phyloP scores from a whole-genome alignment of 805 yeast species.

The Candida maris region DNA sequence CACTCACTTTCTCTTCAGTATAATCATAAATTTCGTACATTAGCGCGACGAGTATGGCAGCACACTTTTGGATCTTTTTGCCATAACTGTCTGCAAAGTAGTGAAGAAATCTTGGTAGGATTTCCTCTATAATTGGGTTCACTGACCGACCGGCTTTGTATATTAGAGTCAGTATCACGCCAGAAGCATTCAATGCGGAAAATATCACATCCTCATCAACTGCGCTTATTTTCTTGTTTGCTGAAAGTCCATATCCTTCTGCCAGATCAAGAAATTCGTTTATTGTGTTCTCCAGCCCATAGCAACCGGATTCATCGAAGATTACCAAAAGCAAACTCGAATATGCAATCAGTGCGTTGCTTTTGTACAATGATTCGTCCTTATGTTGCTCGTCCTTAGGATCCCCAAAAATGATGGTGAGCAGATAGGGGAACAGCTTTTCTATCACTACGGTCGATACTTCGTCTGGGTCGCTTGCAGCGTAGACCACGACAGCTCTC shows the following conservation, averaged over 20 bases:
- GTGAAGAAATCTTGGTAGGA: conserved; percentile 37
- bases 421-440: conserved; percentile 27
- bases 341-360: conserved; percentile 25
- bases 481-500: conserved; percentile 40
- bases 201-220: conserved; percentile 41
- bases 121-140: conserved; percentile 39
- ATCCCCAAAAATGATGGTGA: conserved; percentile 14
- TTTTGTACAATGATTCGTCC: conserved; percentile 11
- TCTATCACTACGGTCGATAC: conserved; percentile 36
- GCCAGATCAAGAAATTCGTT: conserved; percentile 42
- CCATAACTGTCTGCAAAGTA: conserved; percentile 36
- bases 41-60: conserved; percentile 53
- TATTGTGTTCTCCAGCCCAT: conserved; percentile 45
- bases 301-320: conserved; percentile 46
- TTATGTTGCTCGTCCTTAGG: conserved; percentile 7
- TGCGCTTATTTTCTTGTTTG: conserved; percentile 20
- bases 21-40: conserved; percentile 49
- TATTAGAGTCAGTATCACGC: conserved; percentile 41
- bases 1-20: conserved; percentile 35
- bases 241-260: conserved; percentile 33
- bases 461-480: conserved; percentile 49
- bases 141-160: conserved; percentile 33
- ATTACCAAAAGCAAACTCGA: conserved; percentile 37
- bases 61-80: conserved; percentile 49
- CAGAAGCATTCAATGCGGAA: conserved; percentile 46